phyloP scores from a whole-genome alignment of 2,329 filamentous ascomycete genomes.

The Byssochlamys sp. region DNA sequence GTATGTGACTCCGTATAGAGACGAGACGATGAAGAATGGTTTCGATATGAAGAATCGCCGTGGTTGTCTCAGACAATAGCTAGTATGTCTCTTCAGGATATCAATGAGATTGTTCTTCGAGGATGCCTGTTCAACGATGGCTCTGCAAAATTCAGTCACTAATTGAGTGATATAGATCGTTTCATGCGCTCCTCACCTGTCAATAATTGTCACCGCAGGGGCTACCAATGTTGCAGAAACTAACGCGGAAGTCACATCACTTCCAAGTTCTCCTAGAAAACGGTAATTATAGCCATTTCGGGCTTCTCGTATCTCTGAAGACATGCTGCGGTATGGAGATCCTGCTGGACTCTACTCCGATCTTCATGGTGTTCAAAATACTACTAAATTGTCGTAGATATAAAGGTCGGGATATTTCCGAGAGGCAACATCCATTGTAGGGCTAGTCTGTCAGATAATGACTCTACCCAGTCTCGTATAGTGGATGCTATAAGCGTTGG shows the following conservation, averaged over 20 bases:
- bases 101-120: constrained; percentile 4
- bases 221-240: neutral
- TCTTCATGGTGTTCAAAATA: neutral
- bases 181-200: neutral
- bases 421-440: neutral
- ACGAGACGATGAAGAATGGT: constrained; percentile 30
- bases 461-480: too few relatives aligned
- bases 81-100: constrained; percentile 17
- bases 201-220: neutral
- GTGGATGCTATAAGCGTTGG: too few relatives aligned
- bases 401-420: neutral
- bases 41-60: constrained; percentile 24
- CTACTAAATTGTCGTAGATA: neutral
- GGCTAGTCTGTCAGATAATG: too few relatives aligned
- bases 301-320: neutral
- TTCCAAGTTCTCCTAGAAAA: neutral
- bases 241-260: neutral
- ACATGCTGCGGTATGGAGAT: neutral
- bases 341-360: neutral
- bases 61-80: constrained; percentile 13
- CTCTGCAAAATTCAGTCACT: neutral
- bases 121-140: neutral
- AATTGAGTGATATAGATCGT: neutral
- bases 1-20: constrained; percentile 75
- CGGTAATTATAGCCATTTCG: neutral